Conservation (phyloP, 768 basidiomycete genomes). For the Mycena crocata region DNA sequence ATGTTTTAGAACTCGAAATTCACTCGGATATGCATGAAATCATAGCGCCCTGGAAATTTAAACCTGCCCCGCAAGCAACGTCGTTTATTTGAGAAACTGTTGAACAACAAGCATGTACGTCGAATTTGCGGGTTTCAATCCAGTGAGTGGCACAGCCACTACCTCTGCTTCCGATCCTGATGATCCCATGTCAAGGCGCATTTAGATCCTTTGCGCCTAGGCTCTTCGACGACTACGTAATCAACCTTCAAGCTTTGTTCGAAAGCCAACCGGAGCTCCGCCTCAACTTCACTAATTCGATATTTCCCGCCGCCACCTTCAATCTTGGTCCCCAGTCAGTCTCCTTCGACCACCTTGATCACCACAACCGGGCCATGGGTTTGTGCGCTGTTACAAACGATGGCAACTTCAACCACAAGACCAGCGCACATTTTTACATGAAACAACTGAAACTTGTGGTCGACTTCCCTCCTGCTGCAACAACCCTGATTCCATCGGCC, state of each 20-base stretch:
- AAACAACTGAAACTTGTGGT: conserved; percentile 38
- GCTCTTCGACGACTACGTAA: conserved; percentile 32
- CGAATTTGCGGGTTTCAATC: conserved; percentile 37
- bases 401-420: conserved; percentile 37
- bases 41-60: conserved; percentile 24
- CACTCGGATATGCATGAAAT: not conserved
- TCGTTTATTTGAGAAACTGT: not conserved
- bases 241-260: conserved; percentile 23
- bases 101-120: conserved; percentile 11
- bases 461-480: conserved; percentile 37
- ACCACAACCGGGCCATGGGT: conserved; percentile 38
- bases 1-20: not conserved
- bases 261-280: conserved; percentile 20
- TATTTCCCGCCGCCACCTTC: conserved; percentile 42
- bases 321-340: conserved; percentile 40
- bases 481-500: conserved; percentile 38
- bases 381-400: conserved; percentile 42
- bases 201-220: conserved; percentile 38
- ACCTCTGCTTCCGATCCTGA: too few relatives aligned
- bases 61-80: not conserved
- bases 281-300: conserved; percentile 40
- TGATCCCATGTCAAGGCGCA: conserved; percentile 8
- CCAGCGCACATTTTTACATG: conserved; percentile 43
- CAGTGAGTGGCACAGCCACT: conserved; percentile 24
- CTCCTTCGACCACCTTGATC: conserved; percentile 36